Evolutionary conservation across 75 land plant genomes (phyloP).

Genomic region (Pinus albicaulis): DNA sequence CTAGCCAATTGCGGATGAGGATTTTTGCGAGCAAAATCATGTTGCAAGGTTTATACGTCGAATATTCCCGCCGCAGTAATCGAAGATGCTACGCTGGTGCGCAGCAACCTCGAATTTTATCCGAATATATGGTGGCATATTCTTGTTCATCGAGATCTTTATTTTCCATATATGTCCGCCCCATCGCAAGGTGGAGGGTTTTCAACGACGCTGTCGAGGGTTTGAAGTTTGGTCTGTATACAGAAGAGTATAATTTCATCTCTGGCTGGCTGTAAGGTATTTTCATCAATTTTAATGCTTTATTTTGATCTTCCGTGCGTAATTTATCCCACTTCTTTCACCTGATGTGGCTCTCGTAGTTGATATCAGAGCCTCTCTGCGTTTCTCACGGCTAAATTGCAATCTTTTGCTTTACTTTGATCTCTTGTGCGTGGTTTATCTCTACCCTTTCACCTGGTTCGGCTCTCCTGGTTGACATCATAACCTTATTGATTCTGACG

Average conservation of each 20-base stretch:
- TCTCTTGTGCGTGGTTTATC: too few relatives aligned
- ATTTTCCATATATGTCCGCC: background rate
- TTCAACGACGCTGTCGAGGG: background rate
- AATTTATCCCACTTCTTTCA: too few relatives aligned
- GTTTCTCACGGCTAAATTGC: too few relatives aligned
- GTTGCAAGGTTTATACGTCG: background rate
- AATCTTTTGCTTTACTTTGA: too few relatives aligned
- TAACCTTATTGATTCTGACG: too few relatives aligned
- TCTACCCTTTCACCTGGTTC: too few relatives aligned
- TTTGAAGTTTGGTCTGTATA: too few relatives aligned
- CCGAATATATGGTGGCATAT: constrained; percentile 1
- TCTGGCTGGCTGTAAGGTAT: background rate
- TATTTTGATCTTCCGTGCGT: background rate
- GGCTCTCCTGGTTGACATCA: too few relatives aligned
- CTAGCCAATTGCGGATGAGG: background rate
- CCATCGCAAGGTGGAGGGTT: background rate
- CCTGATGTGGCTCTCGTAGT: too few relatives aligned
- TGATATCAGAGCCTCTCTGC: too few relatives aligned
- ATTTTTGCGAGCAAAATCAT: background rate
- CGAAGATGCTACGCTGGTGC: background rate
- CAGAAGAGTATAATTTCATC: background rate
- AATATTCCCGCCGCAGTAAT: too few relatives aligned
- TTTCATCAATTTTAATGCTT: background rate
- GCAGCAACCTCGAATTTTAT: constrained; percentile 2
- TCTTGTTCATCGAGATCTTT: background rate